These are phyloP conservation scores for Ascochyta clinopodiicola DNA, from an alignment of 2,329 filamentous ascomycete species.

Conservation along the genomic window DNA sequence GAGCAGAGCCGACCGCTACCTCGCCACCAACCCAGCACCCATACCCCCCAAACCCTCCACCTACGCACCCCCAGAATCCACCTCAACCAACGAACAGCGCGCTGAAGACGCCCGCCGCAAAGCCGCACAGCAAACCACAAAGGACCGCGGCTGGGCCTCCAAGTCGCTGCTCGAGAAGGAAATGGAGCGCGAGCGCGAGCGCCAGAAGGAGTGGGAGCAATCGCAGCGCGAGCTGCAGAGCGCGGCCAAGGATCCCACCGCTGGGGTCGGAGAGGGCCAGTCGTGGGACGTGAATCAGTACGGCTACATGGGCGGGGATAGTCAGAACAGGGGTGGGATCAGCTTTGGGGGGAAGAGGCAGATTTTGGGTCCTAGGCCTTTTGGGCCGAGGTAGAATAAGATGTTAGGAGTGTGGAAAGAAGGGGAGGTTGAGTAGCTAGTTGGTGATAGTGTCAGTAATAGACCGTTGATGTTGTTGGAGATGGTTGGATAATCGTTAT, in stretches of 20 bases:
- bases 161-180: conserved; percentile 78
- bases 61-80: conserved; percentile 59
- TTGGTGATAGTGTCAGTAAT: neutral
- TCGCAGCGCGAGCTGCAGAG: conserved; percentile 70
- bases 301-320: conserved; percentile 77
- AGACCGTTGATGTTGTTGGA: neutral
- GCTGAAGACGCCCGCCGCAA: conserved; percentile 66
- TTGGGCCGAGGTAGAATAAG: conserved; percentile 50
- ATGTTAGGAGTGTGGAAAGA: no score
- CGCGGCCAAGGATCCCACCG: conserved; percentile 60
- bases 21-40: conserved; percentile 63
- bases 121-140: conserved; percentile 66
- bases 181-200: conserved; percentile 79
- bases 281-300: conserved; percentile 80
- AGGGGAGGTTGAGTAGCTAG: no score
- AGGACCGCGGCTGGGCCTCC: conserved; percentile 67
- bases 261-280: conserved; percentile 71
- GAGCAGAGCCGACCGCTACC: conserved; percentile 64
- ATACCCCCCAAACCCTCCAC: conserved; percentile 49
- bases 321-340: conserved; percentile 70
- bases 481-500: no score
- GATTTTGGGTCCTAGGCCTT: conserved; percentile 78
- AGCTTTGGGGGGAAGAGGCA: conserved; percentile 72
- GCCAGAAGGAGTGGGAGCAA: conserved; percentile 82
- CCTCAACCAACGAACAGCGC: conserved; percentile 66